Base-by-base conservation (phyloP, 75 land plant genomes). In the Pinus albicaulis region DNA sequence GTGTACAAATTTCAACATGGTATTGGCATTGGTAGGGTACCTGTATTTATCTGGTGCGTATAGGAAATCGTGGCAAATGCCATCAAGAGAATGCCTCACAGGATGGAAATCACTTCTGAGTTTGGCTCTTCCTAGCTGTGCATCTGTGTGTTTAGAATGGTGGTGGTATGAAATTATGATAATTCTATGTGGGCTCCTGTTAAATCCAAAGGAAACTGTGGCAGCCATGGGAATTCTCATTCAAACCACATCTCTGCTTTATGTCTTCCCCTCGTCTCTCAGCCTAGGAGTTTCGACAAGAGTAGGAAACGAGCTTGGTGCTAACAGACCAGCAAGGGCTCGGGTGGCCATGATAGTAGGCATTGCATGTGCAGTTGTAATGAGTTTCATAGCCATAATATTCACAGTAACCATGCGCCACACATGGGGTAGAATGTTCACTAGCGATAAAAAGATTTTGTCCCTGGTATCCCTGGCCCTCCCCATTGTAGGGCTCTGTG, bases 91-190 rank as follows among this genome's bases (percentile, higher is more conserved):
- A 84, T 85, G 65, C 68, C 4, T 36, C 59, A 38, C 79, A 77
- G 60, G 52, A 83, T 5, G 71, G 78, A 19, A 89, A 86, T 5
- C 89, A 13, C 83, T 91, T 16, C 82, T 91, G 15, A 23, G 57
- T 36, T 80, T 91, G 34, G 85, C 93, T 24, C 81, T 81, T 5
- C 93, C 93, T 22, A 91, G 92, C 78, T 89, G 91, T 68, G 77
- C 86, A 0, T 91, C 93, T 41, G 93, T 91, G 5, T 91, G 93
- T 59, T 60, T 91, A 58, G 93, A 91, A 70, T 91, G 93, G 93
- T 91, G 93, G 93, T 91, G 93, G 91, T 91, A 91, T 63, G 93
- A 91, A 79, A 74, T 91, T 72, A 89, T 91, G 91, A 89, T 91
- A 70, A 76, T 91, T 7, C 70, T 91, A 48, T 87, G 89, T 55